These are phyloP conservation scores for Castanea mollissima DNA, from an alignment of 306 rosid genomes.

Conservation along the genomic window DNA sequence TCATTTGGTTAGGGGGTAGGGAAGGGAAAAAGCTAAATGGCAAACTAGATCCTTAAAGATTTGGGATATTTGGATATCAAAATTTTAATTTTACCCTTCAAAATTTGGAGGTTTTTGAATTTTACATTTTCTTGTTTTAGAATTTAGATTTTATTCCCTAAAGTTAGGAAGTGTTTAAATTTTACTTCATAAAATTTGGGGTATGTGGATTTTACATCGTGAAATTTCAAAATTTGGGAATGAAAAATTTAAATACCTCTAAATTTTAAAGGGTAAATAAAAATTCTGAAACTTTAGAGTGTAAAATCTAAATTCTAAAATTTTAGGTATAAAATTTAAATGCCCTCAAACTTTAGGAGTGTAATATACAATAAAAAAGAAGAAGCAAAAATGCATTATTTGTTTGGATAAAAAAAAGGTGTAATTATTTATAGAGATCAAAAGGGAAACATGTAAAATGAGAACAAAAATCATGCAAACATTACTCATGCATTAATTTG, in stretches of 20 bases:
- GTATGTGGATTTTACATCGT: fast-evolving
- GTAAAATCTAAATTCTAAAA: too few species aligned
- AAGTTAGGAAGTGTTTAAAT: too few species aligned
- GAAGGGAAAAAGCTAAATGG: too few species aligned
- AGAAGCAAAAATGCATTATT: not conserved
- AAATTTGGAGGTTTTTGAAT: fast-evolving
- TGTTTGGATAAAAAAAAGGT: not conserved
- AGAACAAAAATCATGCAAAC: not conserved
- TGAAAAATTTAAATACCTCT: too few species aligned
- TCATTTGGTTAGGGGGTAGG: too few species aligned
- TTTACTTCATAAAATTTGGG: fast-evolving
- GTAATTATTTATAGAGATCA: not conserved
- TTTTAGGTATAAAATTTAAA: too few species aligned
- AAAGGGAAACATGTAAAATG: not conserved
- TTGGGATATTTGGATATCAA: too few species aligned
- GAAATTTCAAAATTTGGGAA: too few species aligned
- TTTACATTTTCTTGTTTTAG: fast-evolving
- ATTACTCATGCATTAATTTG: not conserved
- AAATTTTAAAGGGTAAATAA: too few species aligned
- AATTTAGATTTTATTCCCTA: fast-evolving
- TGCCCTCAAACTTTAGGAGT: too few species aligned
- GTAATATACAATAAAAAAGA: not conserved
- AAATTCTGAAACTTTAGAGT: fast-evolving
- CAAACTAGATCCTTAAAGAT: too few species aligned
- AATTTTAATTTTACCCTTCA: fast-evolving